Evolutionary conservation across 768 basidiomycete genomes (phyloP).

Genomic region (Phaeotremella skinneri): DNA sequence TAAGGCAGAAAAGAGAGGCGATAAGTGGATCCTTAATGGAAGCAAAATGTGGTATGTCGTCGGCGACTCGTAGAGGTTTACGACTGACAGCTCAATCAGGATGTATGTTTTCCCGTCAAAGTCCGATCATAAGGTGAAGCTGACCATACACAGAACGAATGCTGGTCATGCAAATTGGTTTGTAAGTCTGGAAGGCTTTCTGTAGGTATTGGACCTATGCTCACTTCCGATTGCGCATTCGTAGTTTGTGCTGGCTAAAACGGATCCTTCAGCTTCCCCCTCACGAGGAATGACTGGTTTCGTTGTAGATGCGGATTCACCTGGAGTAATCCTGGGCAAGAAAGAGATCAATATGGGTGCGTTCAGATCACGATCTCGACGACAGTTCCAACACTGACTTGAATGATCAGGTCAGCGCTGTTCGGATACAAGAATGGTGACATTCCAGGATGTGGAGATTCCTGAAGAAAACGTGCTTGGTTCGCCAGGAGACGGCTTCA

Average conservation of each 20-base stretch:
- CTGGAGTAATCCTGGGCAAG: constrained; percentile 46
- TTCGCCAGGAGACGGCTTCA: constrained; percentile 51
- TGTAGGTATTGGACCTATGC: neutral
- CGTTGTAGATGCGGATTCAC: constrained; percentile 50
- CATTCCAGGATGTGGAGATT: constrained; percentile 50
- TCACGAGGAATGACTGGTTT: constrained; percentile 52
- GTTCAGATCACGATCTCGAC: constrained; percentile 10
- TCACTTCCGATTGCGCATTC: constrained; percentile 1
- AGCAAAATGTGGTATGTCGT: constrained; percentile 51
- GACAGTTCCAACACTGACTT: neutral
- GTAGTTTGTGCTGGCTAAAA: constrained; percentile 53
- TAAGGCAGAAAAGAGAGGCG: constrained; percentile 54
- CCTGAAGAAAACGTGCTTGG: constrained; percentile 52
- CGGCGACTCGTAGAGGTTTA: neutral
- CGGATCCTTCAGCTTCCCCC: constrained; percentile 46
- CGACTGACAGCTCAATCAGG: constrained; percentile 14
- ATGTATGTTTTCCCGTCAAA: constrained; percentile 22
- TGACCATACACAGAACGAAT: constrained; percentile 43
- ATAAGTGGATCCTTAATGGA: constrained; percentile 65
- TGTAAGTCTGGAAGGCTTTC: constrained; percentile 21
- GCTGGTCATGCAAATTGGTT: constrained; percentile 53
- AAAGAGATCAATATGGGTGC: constrained; percentile 53
- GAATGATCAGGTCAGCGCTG: constrained; percentile 50
- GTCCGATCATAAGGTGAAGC: neutral
- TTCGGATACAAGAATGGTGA: constrained; percentile 53